These are phyloP conservation scores for Polyplosphaeria fusca DNA, from an alignment of 495 filamentous ascomycete species.

Conservation along the genomic window DNA sequence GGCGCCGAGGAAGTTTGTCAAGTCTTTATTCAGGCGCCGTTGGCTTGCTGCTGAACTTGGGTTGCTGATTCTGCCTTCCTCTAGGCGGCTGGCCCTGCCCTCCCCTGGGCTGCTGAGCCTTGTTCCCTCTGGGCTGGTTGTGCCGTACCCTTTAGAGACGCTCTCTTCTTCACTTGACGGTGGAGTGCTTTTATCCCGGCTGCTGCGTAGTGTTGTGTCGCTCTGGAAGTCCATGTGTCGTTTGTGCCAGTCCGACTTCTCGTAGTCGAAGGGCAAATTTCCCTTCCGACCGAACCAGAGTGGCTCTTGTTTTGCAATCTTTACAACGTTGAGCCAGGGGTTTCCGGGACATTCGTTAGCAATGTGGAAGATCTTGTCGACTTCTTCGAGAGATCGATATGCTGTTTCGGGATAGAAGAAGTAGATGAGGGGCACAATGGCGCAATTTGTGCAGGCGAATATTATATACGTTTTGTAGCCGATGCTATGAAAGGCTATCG, in stretches of 20 bases:
- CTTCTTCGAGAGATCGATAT: slow-evolving; percentile 50
- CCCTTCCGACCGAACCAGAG: slow-evolving; percentile 69
- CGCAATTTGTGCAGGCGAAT: slow-evolving; percentile 73
- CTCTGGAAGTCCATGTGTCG: slow-evolving; percentile 10
- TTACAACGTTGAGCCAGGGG: slow-evolving; percentile 56
- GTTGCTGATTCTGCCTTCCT: no score
- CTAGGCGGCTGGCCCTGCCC: no score
- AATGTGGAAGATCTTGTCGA: slow-evolving; percentile 46
- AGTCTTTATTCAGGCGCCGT: background rate
- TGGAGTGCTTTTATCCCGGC: background rate
- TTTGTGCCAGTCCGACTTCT: slow-evolving; percentile 49
- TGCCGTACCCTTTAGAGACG: no score
- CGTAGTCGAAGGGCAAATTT: slow-evolving; percentile 61
- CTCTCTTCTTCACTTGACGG: background rate
- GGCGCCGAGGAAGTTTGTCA: background rate
- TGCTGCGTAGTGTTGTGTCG: background rate
- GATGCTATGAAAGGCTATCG: slow-evolving; percentile 65
- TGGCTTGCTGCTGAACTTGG: background rate
- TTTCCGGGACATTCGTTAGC: slow-evolving; percentile 7
- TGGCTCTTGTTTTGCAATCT: slow-evolving; percentile 59
- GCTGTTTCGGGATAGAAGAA: slow-evolving; percentile 63
- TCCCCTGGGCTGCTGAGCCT: no score
- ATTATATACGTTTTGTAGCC: slow-evolving; percentile 72
- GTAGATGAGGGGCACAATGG: slow-evolving; percentile 56
- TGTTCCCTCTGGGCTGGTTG: no score